These are phyloP conservation scores for Zygosaccharomyces pseudobailii DNA, from an alignment of 1,139 yeast species.

Conservation along the genomic window DNA sequence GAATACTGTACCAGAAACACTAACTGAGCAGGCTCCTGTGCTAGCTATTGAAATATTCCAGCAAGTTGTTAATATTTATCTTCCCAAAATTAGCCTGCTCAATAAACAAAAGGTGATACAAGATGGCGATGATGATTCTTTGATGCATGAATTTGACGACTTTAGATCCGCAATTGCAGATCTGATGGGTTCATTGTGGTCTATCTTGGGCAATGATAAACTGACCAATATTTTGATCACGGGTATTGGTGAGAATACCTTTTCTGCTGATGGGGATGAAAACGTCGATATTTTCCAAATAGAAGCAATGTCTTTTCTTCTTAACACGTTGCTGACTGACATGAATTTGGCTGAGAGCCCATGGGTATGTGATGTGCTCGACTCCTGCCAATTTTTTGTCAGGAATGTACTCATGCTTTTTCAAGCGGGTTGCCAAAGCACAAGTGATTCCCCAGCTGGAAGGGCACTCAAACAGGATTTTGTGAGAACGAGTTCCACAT, in stretches of 20 bases:
- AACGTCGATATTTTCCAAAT: slow-evolving; percentile 43
- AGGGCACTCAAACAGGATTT: slow-evolving; percentile 25
- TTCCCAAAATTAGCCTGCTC: slow-evolving; percentile 31
- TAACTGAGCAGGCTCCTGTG: slow-evolving; percentile 24
- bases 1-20: slow-evolving; percentile 26
- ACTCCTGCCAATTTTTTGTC: slow-evolving; percentile 24
- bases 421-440: slow-evolving; percentile 25
- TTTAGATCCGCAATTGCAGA: slow-evolving; percentile 75
- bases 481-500: slow-evolving; percentile 46
- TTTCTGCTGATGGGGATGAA: slow-evolving; percentile 25
- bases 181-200: slow-evolving; percentile 63
- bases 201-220: slow-evolving; percentile 55
- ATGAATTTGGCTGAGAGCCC: slow-evolving; percentile 34
- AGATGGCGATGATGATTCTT: slow-evolving; percentile 29
- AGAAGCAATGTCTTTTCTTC: slow-evolving; percentile 65
- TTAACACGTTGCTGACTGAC: slow-evolving; percentile 47
- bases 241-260: slow-evolving; percentile 36
- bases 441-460: slow-evolving; percentile 10
- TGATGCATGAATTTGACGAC: slow-evolving; percentile 50
- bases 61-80: slow-evolving; percentile 32
- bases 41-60: slow-evolving; percentile 30
- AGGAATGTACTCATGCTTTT: slow-evolving; percentile 28
- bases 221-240: slow-evolving; percentile 45
- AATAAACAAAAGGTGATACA: slow-evolving; percentile 31
- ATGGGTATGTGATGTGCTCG: slow-evolving; percentile 40